These are phyloP conservation scores for Candida mesenterica DNA, from an alignment of 1,139 yeast genomes.

Conservation along the genomic window DNA sequence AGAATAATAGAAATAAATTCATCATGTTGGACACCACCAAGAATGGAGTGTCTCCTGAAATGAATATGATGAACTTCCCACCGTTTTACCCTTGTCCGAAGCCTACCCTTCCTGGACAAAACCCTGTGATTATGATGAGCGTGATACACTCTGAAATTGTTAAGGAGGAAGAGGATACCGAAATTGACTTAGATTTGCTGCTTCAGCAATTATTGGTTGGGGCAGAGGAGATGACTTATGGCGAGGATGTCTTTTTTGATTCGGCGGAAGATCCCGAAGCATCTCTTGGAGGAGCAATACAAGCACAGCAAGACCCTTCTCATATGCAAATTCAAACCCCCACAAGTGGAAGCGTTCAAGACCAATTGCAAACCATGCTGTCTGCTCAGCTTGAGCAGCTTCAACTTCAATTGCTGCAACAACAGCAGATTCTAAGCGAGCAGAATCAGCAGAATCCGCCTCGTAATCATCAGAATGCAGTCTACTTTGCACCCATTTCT, in stretches of 20 bases:
- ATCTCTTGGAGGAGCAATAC: background rate
- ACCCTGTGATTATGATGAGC: background rate
- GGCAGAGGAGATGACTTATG: slow-evolving; percentile 22
- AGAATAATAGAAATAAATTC: slow-evolving; percentile 10
- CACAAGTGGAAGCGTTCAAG: slow-evolving; percentile 1
- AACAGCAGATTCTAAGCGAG: no score
- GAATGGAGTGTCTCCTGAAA: slow-evolving; percentile 23
- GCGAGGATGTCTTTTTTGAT: slow-evolving; percentile 14
- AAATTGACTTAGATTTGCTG: slow-evolving; percentile 14
- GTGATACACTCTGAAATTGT: background rate
- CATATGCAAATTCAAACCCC: no score
- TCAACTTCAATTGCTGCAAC: background rate
- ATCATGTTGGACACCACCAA: slow-evolving; percentile 11
- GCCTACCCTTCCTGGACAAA: slow-evolving; percentile 17
- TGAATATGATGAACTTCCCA: slow-evolving; percentile 28
- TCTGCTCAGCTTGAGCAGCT: background rate
- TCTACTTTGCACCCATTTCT: no score
- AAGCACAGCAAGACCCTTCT: no score
- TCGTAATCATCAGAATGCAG: no score
- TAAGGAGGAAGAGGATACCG: slow-evolving; percentile 1
- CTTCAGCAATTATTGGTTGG: slow-evolving; percentile 22
- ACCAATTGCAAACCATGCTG: background rate
- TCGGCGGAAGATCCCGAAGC: slow-evolving; percentile 2
- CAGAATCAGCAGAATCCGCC: no score
- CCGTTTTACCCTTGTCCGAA: slow-evolving; percentile 25